Percentiles rank a stretch among this genome's conserved stretches.
Conservation (phyloP, 208 protist species). For the Dictyostelium gargantuum region DNA sequence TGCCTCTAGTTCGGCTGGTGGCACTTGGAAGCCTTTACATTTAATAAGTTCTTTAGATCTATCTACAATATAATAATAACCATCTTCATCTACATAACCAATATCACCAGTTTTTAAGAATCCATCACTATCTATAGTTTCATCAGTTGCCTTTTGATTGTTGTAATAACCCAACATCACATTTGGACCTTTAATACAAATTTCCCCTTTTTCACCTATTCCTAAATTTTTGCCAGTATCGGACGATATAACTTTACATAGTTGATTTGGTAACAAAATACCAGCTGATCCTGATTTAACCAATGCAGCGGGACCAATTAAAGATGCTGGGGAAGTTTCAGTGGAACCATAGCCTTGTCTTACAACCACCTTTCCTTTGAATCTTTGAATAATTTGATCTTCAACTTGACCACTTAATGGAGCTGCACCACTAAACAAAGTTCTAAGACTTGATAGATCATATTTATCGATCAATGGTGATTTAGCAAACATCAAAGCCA, state of each 20-base stretch:
- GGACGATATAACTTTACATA: slow-evolving; percentile 73
- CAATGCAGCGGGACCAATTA: not conserved
- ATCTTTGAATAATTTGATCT: slow-evolving; percentile 42
- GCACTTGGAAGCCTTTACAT: slow-evolving; percentile 91
- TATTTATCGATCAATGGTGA: slow-evolving; percentile 79
- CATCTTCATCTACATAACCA: slow-evolving; percentile 78
- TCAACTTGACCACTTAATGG: slow-evolving; percentile 81
- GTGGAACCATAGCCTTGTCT: slow-evolving; percentile 89
- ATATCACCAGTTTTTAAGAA: slow-evolving; percentile 89
- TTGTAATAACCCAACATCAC: slow-evolving; percentile 88
- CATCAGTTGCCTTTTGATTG: slow-evolving; percentile 73
- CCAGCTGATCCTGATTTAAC: slow-evolving; percentile 17
- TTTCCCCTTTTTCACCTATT: slow-evolving; percentile 82
- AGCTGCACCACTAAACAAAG: slow-evolving; percentile 82
- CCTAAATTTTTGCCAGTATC: slow-evolving; percentile 66
- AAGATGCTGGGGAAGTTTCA: slow-evolving; percentile 84
- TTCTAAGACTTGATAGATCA: slow-evolving; percentile 61
- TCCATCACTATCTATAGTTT: slow-evolving; percentile 82
- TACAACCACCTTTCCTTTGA: slow-evolving; percentile 50
- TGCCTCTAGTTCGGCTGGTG: slow-evolving; percentile 88
- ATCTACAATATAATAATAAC: slow-evolving; percentile 47
- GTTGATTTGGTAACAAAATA: slow-evolving; percentile 56
- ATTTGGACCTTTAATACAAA: slow-evolving; percentile 86
- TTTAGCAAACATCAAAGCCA: slow-evolving; percentile 86
- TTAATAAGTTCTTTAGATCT: slow-evolving; percentile 92